Conservation (phyloP, 2,329 filamentous ascomycete species). For the Pezicula carpinea region DNA sequence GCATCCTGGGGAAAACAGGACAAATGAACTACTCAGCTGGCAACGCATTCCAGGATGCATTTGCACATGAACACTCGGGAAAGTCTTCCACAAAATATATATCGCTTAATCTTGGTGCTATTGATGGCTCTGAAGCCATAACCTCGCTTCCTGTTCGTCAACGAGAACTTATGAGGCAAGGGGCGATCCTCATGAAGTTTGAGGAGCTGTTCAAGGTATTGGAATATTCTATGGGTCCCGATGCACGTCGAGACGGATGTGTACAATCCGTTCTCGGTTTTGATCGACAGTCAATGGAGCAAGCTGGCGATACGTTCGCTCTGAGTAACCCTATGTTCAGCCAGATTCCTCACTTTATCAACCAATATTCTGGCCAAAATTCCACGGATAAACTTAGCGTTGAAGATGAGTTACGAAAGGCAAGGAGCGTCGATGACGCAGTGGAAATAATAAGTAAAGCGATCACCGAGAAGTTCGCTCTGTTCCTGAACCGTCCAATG, state of each 20-base stretch:
- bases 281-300: constrained; percentile 16
- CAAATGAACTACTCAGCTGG: constrained; percentile 28
- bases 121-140: constrained; percentile 15
- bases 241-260: constrained; percentile 13
- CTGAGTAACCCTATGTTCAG: constrained; percentile 17
- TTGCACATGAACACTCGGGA: constrained; percentile 8
- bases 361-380: constrained; percentile 1
- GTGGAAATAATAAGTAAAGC: constrained; percentile 14
- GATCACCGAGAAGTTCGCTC: constrained; percentile 17
- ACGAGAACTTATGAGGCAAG: constrained; percentile 8
- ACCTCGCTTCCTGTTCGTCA: constrained; percentile 3
- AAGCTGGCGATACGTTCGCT: constrained; percentile 13
- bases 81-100: constrained; percentile 9
- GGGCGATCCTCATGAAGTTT: constrained; percentile 15
- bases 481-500: constrained; percentile 16
- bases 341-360: constrained; percentile 10
- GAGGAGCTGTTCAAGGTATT: constrained; percentile 20
- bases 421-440: constrained; percentile 11
- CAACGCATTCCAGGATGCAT: constrained; percentile 27
- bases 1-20: constrained; percentile 21
- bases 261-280: constrained; percentile 16
- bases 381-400: constrained; percentile 1
- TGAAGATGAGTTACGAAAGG: constrained; percentile 3
- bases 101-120: constrained; percentile 17
- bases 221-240: constrained; percentile 17